Evolutionary conservation across 352 stramenopile genomes (phyloP).

Genomic region (Globisporangium carolinianum): DNA sequence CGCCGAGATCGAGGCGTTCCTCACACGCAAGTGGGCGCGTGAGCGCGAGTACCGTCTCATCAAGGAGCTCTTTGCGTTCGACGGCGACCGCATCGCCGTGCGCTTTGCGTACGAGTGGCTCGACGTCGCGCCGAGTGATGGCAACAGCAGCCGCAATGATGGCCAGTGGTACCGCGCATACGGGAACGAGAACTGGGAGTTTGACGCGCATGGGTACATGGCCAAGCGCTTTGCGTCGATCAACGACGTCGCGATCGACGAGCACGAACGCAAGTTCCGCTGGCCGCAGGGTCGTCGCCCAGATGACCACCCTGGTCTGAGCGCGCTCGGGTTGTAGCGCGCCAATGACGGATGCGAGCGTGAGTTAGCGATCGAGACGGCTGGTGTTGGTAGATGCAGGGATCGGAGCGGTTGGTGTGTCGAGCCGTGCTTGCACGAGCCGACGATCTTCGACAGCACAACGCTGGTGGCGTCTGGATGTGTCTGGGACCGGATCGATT

Average conservation of each 20-base stretch:
- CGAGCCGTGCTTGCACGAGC: no score
- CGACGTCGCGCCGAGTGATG: constrained; percentile 14
- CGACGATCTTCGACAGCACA: no score
- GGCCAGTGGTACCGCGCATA: constrained; percentile 80
- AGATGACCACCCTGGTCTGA: constrained; percentile 31
- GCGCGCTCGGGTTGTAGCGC: constrained; percentile 19
- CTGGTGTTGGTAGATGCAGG: no score
- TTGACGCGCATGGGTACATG: constrained; percentile 78
- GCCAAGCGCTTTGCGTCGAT: constrained; percentile 79
- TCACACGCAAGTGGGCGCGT: constrained; percentile 63
- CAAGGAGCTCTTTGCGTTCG: constrained; percentile 85
- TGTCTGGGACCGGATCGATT: no score
- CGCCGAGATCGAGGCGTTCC: constrained; percentile 67
- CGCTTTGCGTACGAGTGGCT: constrained; percentile 86
- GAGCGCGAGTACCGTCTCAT: constrained; percentile 85
- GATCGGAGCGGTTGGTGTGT: no score
- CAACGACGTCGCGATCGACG: constrained; percentile 79
- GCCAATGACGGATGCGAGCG: not conserved
- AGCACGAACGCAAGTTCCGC: constrained; percentile 60
- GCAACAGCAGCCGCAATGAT: constrained; percentile 11
- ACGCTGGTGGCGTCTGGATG: no score
- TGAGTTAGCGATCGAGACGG: no score
- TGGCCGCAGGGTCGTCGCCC: constrained; percentile 50
- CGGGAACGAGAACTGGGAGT: constrained; percentile 89
- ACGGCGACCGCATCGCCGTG: constrained; percentile 81